Percentiles rank a stretch among this genome's conserved stretches.
Evolutionary conservation across 257 asterid genomes (phyloP).

Genomic region (Leptodermis oblonga): DNA sequence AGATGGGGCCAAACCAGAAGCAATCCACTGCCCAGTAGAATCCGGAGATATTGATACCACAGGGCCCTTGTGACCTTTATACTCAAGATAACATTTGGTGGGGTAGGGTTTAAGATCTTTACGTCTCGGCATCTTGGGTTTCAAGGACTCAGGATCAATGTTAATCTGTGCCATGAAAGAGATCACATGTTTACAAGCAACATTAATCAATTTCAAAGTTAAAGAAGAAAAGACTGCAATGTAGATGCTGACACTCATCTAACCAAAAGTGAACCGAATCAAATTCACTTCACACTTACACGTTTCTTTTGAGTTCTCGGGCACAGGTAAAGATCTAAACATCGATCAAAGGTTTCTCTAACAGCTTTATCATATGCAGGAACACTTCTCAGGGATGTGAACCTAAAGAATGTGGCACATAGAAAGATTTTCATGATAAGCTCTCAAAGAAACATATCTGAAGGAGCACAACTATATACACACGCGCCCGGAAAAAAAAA

Average conservation of each 20-base stretch:
- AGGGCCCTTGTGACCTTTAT: conserved; percentile 91
- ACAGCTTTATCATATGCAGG: conserved; percentile 90
- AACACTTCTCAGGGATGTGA: conserved; percentile 66
- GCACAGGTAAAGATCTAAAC: conserved; percentile 91
- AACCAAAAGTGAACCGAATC: not conserved
- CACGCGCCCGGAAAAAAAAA: too few relatives aligned
- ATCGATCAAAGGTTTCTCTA: conserved; percentile 76
- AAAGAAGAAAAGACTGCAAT: not conserved
- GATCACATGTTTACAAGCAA: not conserved
- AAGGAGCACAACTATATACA: conserved; percentile 8
- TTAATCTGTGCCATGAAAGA: conserved; percentile 52
- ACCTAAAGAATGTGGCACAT: conserved; percentile 36
- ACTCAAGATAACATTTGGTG: conserved; percentile 84
- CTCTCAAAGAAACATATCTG: conserved; percentile 9
- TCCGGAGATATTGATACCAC: conserved; percentile 71
- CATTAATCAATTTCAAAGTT: not conserved
- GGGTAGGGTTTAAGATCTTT: conserved; percentile 95
- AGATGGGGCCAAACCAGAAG: conserved; percentile 64
- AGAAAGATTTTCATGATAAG: not conserved
- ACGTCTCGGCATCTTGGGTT: conserved; percentile 92
- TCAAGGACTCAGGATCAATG: conserved; percentile 91
- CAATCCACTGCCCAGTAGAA: conserved; percentile 90
- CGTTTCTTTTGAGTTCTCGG: conserved; percentile 86
- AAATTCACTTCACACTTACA: conserved; percentile 44
- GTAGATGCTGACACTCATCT: conserved; percentile 2